Evolutionary conservation across 805 yeast genomes (phyloP).

Genomic region (Nakazawaea anatomiae): DNA sequence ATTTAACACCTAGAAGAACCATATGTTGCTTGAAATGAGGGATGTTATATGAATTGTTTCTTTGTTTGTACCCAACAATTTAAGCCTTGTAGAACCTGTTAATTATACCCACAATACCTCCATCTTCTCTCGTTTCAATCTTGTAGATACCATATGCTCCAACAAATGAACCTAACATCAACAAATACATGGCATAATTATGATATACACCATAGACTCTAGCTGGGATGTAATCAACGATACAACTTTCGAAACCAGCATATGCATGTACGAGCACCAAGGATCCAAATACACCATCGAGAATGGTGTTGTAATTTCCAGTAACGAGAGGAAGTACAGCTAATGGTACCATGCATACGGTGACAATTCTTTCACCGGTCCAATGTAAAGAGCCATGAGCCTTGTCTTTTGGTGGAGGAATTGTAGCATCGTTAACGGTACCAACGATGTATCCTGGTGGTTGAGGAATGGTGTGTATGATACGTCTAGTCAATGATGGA

Average conservation of each 20-base stretch:
- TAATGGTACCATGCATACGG: constrained; percentile 72
- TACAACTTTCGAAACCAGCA: constrained; percentile 86
- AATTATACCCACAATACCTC: constrained; percentile 48
- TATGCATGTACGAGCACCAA: constrained; percentile 71
- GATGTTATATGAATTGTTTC: not conserved
- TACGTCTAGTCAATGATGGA: not conserved
- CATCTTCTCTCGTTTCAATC: constrained; percentile 64
- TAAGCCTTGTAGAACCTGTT: constrained; percentile 29
- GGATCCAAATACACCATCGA: constrained; percentile 67
- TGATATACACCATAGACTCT: constrained; percentile 81
- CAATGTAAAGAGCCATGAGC: constrained; percentile 88
- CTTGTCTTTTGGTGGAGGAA: constrained; percentile 55
- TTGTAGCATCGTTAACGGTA: constrained; percentile 86
- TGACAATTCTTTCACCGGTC: constrained; percentile 76
- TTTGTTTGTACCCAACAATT: not conserved
- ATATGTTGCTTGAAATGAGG: not conserved
- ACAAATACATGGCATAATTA: constrained; percentile 57
- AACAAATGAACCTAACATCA: constrained; percentile 66
- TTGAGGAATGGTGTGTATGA: constrained; percentile 46
- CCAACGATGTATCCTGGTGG: constrained; percentile 91
- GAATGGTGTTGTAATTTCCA: constrained; percentile 63
- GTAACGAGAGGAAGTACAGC: constrained; percentile 68
- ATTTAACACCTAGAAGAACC: too few relatives aligned
- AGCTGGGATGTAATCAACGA: constrained; percentile 85
- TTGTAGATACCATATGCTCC: constrained; percentile 78